A percentile compares a stretch with the other conserved stretches of the same genome.
These are phyloP conservation scores for Nakazawaea wickerhamii DNA, from an alignment of 805 yeast species.

Conservation along the genomic window DNA sequence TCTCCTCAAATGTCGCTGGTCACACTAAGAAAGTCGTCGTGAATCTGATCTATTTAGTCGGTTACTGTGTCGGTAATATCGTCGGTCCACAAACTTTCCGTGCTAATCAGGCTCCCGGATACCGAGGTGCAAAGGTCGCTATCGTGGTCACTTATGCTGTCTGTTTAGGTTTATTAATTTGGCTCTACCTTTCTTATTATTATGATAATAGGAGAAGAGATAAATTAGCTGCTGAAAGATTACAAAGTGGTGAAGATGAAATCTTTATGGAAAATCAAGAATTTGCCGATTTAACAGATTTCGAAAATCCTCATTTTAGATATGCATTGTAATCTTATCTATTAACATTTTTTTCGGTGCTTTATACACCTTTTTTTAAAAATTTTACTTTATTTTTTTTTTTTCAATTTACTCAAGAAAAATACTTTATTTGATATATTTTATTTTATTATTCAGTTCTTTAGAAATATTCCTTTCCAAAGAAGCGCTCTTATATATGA, in stretches of 20 bases:
- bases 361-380: no score
- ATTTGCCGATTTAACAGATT: not conserved
- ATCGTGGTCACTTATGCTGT: constrained; percentile 39
- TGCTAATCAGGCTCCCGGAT: constrained; percentile 43
- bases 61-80: constrained; percentile 49
- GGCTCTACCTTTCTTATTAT: constrained; percentile 31
- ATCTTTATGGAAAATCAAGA: not conserved
- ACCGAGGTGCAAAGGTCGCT: constrained; percentile 51
- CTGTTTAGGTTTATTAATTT: constrained; percentile 38
- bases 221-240: constrained; percentile 28
- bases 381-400: no score
- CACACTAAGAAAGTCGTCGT: constrained; percentile 51
- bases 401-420: no score
- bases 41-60: constrained; percentile 50
- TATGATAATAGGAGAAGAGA: no score
- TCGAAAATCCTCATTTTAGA: not conserved
- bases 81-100: constrained; percentile 61
- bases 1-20: constrained; percentile 55
- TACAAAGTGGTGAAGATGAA: not conserved
- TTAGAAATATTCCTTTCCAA: no score
- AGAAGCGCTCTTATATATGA: no score
- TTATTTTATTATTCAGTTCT: no score
- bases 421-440: no score
- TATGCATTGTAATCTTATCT: no score
- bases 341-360: no score